Base-by-base conservation (phyloP, 2,329 filamentous ascomycete species). In the Didymosphaeria variabile region DNA sequence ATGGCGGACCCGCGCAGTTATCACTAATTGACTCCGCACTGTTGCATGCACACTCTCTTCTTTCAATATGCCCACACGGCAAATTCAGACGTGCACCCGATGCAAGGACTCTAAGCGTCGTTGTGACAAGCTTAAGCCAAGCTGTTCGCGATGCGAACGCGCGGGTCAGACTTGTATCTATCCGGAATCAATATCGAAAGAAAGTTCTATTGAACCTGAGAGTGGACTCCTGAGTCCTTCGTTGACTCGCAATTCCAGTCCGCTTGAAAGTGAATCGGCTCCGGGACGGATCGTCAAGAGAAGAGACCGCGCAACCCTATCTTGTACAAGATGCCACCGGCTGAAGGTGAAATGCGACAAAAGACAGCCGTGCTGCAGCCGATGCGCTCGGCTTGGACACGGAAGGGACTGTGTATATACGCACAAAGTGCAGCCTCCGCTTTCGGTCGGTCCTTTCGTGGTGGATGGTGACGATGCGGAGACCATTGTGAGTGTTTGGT, bases 311-410 rank as follows among this genome's bases (percentile, higher is more conserved):
- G 60, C 62, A 17, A 62, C 63, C 42, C 45, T 71, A 12, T 71
- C 67, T 15, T 72, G 70, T 44, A 64, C 36, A 17, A 58, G 70
- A 21, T 72, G 67, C 26, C 70, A 71, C 59, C 68, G 64, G 2
- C 57, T 71, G 1, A 72, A 71, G 29, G 59, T 72, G 23, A 67
- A 67, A 58, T 72, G 68, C 23, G 66, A 71, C 13, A 64, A 67
- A 51, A 52, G 57, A 29, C 52, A 61, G 8, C 70, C 70, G 6
- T 69, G 65, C 31, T 69, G 66, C 34, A 50, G 31, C 19, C 66
- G 68, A n/a, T 72, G 68, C 36, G 34, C 55, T n/a, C 56, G 50
- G 4, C 64, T 65, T 40, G 68, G 67, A 1, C 53, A 60, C 36
- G 57, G 55, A 3, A 46, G 34, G 1, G 60, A 55, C 8, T 72